Percentiles rank a stretch among this genome's conserved stretches.
Conservation (phyloP, 2,329 filamentous ascomycete genomes). For the Rhinocladiella mackenziei region DNA sequence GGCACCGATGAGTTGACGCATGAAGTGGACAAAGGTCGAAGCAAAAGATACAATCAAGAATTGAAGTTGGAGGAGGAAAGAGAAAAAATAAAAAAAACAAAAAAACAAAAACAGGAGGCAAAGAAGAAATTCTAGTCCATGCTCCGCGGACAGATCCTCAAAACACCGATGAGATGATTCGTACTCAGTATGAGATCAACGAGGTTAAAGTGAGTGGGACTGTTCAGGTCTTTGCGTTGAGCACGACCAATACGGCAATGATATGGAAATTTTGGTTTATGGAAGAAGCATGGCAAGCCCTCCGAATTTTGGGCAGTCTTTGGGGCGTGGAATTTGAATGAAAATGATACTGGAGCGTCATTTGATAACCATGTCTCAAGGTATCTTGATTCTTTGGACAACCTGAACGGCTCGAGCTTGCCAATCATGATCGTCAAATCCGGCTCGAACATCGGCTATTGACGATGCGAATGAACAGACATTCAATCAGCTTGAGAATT, state of each 20-base stretch:
- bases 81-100: conserved; percentile 12
- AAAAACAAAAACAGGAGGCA: conserved; percentile 6
- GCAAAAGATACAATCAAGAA: no score
- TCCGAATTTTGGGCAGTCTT: no score
- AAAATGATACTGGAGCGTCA: conserved; percentile 7
- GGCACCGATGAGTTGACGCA: no score
- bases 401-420: no score
- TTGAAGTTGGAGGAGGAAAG: conserved; percentile 7
- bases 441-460: no score
- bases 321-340: neutral
- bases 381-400: neutral
- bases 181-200: conserved; percentile 20
- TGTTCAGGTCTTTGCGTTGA: conserved; percentile 28
- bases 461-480: no score
- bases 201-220: conserved; percentile 33
- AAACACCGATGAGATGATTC: conserved; percentile 30
- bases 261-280: conserved; percentile 20
- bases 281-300: neutral
- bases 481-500: no score
- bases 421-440: no score
- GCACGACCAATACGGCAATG: conserved; percentile 23
- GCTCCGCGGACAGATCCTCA: conserved; percentile 30
- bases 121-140: conserved; percentile 15
- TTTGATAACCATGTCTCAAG: neutral
- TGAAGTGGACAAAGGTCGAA: no score